A percentile compares a stretch with the other conserved stretches of the same genome.
phyloP scores from a whole-genome alignment of 179 eudicot genomes.

The Vitellaria paradoxa region DNA sequence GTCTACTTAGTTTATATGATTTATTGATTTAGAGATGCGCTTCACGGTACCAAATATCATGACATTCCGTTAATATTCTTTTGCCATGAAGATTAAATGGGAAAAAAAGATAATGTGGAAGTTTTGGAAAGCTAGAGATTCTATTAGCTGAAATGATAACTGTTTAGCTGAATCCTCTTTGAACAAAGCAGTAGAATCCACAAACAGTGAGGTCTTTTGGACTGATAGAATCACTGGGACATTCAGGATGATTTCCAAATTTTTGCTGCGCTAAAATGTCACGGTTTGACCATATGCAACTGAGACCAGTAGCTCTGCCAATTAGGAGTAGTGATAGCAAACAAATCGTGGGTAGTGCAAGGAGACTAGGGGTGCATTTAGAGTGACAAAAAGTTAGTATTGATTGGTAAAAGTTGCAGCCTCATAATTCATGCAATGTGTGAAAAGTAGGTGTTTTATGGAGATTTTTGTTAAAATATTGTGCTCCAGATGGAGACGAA shows the following conservation, averaged over 20 bases:
- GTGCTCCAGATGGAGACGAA: too few relatives aligned
- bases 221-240: not conserved
- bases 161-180: not conserved
- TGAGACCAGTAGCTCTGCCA: too few relatives aligned
- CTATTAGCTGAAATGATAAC: not conserved
- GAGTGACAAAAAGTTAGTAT: too few relatives aligned
- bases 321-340: too few relatives aligned
- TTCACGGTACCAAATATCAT: not conserved
- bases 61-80: not conserved
- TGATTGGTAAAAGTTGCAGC: too few relatives aligned
- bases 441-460: too few relatives aligned
- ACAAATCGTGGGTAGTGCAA: too few relatives aligned
- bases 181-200: not conserved
- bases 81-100: not conserved
- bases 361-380: too few relatives aligned
- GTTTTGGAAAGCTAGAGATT: not conserved
- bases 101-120: not conserved
- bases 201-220: not conserved
- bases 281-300: too few relatives aligned
- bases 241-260: not conserved
- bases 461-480: too few relatives aligned
- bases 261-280: not conserved
- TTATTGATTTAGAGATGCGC: not conserved
- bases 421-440: too few relatives aligned
- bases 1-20: not conserved